Conservation (phyloP, 106 monocot species). For the Allium sativum region DNA sequence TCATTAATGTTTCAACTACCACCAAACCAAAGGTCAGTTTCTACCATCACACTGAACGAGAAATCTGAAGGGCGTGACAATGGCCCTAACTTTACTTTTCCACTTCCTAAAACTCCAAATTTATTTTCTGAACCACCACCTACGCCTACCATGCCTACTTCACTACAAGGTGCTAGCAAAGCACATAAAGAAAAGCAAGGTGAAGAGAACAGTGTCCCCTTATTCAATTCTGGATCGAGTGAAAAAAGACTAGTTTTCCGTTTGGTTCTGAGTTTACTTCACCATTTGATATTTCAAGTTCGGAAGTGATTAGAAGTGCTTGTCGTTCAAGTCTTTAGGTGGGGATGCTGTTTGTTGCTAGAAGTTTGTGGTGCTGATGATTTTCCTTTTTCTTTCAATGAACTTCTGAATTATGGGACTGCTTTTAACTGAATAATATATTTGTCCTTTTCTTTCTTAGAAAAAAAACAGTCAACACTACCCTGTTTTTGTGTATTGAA, state of each 20-base stretch:
- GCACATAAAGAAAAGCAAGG: background rate
- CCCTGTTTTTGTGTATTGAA: too few species aligned
- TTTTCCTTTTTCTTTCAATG: background rate
- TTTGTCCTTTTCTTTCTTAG: too few species aligned
- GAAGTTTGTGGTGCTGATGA: background rate
- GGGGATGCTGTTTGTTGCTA: slow-evolving; percentile 4
- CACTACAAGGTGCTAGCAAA: background rate
- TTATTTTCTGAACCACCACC: slow-evolving; percentile 18
- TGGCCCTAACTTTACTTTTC: slow-evolving; percentile 17
- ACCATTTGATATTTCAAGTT: background rate
- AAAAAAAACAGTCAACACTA: too few species aligned
- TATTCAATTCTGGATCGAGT: slow-evolving; percentile 3
- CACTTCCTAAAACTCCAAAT: background rate
- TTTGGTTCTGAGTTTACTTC: slow-evolving; percentile 3
- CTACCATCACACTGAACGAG: slow-evolving; percentile 1
- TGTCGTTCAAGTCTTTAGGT: slow-evolving; percentile 7
- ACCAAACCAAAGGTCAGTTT: background rate
- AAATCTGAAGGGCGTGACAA: background rate
- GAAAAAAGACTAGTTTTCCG: slow-evolving; percentile 5
- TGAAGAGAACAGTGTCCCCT: slow-evolving; percentile 9
- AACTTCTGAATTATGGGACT: too few species aligned
- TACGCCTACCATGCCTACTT: slow-evolving; percentile 13
- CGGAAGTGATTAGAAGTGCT: background rate
- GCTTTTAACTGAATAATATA: too few species aligned
- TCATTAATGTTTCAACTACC: background rate